These are phyloP conservation scores for Hansenula lynferdii DNA, from an alignment of 1,139 yeast species.

Conservation along the genomic window DNA sequence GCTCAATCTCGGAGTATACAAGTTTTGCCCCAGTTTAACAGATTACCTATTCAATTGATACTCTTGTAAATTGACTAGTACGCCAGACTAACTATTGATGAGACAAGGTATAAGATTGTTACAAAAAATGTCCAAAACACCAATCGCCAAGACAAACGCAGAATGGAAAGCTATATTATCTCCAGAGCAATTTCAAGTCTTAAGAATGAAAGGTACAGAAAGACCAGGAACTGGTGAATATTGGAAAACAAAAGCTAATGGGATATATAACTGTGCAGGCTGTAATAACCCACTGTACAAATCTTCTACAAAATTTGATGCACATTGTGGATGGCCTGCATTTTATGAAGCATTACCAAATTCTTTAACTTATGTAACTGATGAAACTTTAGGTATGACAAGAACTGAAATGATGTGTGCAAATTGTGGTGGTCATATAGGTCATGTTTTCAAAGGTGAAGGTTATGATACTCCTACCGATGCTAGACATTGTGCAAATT, in stretches of 20 bases:
- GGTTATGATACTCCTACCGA: constrained; percentile 89
- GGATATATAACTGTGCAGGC: constrained; percentile 80
- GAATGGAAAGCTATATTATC: constrained; percentile 82
- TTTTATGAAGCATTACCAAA: constrained; percentile 89
- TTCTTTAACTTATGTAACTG: constrained; percentile 58
- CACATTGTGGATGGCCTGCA: constrained; percentile 99
- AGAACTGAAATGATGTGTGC: constrained; percentile 87
- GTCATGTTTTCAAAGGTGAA: constrained; percentile 94
- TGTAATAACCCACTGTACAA: constrained; percentile 77
- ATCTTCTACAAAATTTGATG: constrained; percentile 75
- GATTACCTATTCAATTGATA: no score
- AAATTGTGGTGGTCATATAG: constrained; percentile 90
- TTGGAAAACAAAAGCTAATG: constrained; percentile 39
- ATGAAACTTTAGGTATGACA: constrained; percentile 63
- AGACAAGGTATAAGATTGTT: background rate
- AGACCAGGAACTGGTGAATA: constrained; percentile 77
- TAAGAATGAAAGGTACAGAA: constrained; percentile 82
- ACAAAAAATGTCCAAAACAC: constrained; percentile 10
- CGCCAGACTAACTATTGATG: no score
- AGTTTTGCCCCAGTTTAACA: no score
- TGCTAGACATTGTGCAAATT: constrained; percentile 92
- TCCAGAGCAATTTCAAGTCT: constrained; percentile 74
- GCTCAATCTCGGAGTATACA: no score
- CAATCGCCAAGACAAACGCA: constrained; percentile 40
- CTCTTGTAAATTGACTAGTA: no score